A percentile compares a stretch with the other conserved stretches of the same genome.
Evolutionary conservation across 495 filamentous ascomycete genomes (phyloP).

Genomic region (Neurospora intermedia): DNA sequence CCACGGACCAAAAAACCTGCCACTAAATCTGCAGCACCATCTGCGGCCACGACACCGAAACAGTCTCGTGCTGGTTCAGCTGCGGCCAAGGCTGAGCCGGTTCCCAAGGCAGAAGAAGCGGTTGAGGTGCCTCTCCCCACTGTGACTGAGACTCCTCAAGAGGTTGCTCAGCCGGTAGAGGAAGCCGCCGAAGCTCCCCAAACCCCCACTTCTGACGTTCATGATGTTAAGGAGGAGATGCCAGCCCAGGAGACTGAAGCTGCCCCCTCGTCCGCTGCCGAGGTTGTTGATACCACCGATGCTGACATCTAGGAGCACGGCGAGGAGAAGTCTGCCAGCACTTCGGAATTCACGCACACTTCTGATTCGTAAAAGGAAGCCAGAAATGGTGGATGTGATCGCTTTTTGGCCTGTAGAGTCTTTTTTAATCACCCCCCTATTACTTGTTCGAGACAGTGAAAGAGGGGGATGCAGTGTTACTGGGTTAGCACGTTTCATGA

Average conservation of each 20-base stretch:
- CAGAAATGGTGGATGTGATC: slow-evolving; percentile 1
- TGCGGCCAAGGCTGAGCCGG: slow-evolving; percentile 9
- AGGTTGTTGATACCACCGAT: background rate
- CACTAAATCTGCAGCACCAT: slow-evolving; percentile 8
- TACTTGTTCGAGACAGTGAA: background rate
- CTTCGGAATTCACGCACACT: slow-evolving; percentile 1
- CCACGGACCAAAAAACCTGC: slow-evolving; percentile 19
- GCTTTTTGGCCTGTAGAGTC: background rate
- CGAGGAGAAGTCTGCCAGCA: background rate
- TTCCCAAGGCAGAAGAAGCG: slow-evolving; percentile 17
- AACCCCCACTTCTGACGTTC: background rate
- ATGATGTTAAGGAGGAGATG: background rate
- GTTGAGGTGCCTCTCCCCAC: background rate
- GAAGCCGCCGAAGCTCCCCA: slow-evolving; percentile 10
- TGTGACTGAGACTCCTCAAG: slow-evolving; percentile 3
- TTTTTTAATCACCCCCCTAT: background rate
- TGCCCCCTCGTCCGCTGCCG: background rate
- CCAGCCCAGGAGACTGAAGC: background rate
- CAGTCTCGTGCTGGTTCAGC: slow-evolving; percentile 10
- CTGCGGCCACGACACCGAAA: background rate
- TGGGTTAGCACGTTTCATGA: slow-evolving; percentile 12
- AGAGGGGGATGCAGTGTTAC: slow-evolving; percentile 6
- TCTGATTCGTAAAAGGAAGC: background rate
- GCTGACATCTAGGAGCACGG: background rate
- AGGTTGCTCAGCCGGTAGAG: slow-evolving; percentile 20